Conservation (phyloP, 139 green algal genomes). For the Axilococcus clingmanii region DNA sequence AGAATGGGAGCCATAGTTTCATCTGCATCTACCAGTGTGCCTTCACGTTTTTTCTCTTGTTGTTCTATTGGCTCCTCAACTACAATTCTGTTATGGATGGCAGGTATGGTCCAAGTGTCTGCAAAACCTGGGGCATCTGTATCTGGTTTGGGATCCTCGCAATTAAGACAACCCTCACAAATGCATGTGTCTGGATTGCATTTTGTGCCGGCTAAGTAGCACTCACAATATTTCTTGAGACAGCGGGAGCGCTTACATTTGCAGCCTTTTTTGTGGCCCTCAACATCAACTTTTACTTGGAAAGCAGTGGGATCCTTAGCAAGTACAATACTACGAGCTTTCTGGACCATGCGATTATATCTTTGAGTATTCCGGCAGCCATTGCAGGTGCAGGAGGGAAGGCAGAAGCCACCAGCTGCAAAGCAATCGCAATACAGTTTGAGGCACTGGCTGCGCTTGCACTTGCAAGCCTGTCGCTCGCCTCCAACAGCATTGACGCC, state of each 20-base stretch:
- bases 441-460: slow-evolving; percentile 78
- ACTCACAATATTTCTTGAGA: slow-evolving; percentile 68
- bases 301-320: slow-evolving; percentile 53
- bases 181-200: slow-evolving; percentile 79
- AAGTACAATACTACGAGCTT: slow-evolving; percentile 19
- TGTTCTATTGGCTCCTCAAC: no score
- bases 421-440: slow-evolving; percentile 94
- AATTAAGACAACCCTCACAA: slow-evolving; percentile 68
- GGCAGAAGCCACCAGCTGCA: slow-evolving; percentile 32
- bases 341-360: slow-evolving; percentile 2
- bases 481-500: not conserved
- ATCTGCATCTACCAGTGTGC: no score
- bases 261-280: slow-evolving; percentile 69
- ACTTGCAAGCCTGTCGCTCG: slow-evolving; percentile 53
- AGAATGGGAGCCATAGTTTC: no score
- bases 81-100: no score
- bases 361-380: slow-evolving; percentile 55
- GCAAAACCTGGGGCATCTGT: no score
- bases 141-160: slow-evolving; percentile 4
- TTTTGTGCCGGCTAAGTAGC: slow-evolving; percentile 44
- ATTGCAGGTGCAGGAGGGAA: slow-evolving; percentile 46
- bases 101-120: no score
- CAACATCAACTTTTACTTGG: slow-evolving; percentile 48
- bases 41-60: no score
- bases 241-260: slow-evolving; percentile 52